Conservation (phyloP, 257 asterid genomes). For the Ophiorrhiza pumila region DNA sequence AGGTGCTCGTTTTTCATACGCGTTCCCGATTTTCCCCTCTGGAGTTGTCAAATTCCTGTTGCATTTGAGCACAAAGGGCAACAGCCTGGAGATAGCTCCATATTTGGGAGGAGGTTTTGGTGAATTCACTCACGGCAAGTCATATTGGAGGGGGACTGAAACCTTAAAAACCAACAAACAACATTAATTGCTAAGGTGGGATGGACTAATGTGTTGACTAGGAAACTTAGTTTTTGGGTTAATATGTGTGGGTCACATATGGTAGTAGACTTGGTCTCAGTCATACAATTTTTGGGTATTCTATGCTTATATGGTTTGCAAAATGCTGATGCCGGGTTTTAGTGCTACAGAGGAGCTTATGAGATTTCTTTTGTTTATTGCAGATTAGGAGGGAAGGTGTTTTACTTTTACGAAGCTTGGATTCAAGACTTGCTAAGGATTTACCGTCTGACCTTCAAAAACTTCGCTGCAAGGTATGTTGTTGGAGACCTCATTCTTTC, state of each 20-base stretch:
- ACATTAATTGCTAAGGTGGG: background rate
- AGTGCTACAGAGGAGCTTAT: background rate
- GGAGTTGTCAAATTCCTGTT: background rate
- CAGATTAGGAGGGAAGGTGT: constrained; percentile 92
- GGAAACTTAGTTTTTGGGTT: background rate
- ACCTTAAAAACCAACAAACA: background rate
- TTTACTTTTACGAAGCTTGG: constrained; percentile 74
- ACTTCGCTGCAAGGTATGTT: constrained; percentile 92
- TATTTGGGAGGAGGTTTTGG: background rate
- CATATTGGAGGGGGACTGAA: constrained; percentile 7
- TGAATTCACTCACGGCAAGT: background rate
- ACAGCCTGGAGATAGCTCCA: constrained; percentile 6
- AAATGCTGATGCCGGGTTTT: background rate
- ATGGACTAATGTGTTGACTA: background rate
- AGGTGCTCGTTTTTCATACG: background rate
- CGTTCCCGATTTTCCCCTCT: background rate
- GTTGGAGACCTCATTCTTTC: background rate
- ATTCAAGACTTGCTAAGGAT: constrained; percentile 92
- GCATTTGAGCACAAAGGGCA: background rate
- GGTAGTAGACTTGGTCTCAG: background rate
- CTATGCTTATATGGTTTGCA: background rate
- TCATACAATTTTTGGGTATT: background rate
- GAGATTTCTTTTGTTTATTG: constrained; percentile 26
- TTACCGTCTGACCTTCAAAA: constrained; percentile 96
- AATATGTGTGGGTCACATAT: background rate